Percentiles rank a stretch among this genome's conserved stretches.
Evolutionary conservation across 179 eudicot genomes (phyloP).

Genomic region (Beta corolliflora): DNA sequence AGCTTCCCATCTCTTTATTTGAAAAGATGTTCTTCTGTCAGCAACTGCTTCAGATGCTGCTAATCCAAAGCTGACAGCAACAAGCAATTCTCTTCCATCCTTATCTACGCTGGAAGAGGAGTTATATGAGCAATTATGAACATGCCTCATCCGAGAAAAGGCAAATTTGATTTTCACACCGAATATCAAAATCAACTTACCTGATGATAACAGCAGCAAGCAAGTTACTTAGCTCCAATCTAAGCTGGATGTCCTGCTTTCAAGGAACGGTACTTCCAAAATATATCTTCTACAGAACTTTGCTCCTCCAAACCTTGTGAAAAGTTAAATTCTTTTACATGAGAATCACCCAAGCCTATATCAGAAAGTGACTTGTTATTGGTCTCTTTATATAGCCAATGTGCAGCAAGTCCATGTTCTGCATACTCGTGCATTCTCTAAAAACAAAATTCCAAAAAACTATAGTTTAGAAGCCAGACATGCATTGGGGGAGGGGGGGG

Average conservation of each 20-base stretch:
- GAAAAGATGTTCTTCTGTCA: conserved; percentile 74
- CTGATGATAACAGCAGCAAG: conserved; percentile 91
- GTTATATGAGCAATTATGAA: conserved; percentile 22
- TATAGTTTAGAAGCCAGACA: conserved; percentile 16
- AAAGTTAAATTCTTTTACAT: conserved; percentile 38
- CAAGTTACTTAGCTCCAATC: conserved; percentile 91
- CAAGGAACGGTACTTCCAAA: conserved; percentile 52
- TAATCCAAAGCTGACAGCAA: conserved; percentile 90
- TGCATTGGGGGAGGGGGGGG: not conserved
- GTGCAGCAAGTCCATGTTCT: conserved; percentile 97
- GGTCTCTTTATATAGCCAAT: conserved; percentile 97
- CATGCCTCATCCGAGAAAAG: not conserved
- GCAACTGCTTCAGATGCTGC: conserved; percentile 93
- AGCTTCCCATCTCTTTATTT: conserved; percentile 88
- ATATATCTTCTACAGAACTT: conserved; percentile 41
- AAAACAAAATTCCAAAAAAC: conserved; percentile 18
- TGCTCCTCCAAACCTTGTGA: conserved; percentile 53
- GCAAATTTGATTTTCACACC: not conserved
- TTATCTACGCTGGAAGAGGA: conserved; percentile 69
- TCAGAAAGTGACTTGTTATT: conserved; percentile 45
- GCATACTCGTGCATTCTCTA: conserved; percentile 97
- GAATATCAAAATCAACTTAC: conserved; percentile 34
- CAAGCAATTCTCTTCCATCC: conserved; percentile 84
- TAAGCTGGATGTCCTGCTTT: conserved; percentile 86
- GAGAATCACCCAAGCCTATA: conserved; percentile 40